Conservation (phyloP, 2,329 filamentous ascomycete genomes). For the Alternaria arborescens region DNA sequence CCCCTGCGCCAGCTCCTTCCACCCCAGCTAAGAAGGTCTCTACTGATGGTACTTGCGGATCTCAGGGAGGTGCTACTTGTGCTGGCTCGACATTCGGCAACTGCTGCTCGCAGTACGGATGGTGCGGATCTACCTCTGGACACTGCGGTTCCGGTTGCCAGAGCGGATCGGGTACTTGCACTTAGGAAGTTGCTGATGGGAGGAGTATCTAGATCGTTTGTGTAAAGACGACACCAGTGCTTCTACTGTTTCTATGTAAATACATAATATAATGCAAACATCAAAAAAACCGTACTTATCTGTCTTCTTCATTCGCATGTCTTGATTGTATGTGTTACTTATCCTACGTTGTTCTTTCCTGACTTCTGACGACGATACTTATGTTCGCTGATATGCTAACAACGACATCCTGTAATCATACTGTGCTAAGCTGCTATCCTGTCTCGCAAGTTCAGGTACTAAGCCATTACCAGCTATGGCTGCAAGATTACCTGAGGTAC, state of each 20-base stretch:
- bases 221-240: background rate
- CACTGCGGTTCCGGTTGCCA: slow-evolving; percentile 23
- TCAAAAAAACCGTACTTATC: background rate
- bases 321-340: background rate
- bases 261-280: background rate
- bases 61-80: slow-evolving; percentile 18
- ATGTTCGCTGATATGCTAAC: no score
- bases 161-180: slow-evolving; percentile 24
- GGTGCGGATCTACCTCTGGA: slow-evolving; percentile 20
- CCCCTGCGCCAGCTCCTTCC: background rate
- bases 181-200: slow-evolving; percentile 24
- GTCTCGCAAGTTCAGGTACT: no score
- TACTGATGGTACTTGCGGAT: slow-evolving; percentile 22
- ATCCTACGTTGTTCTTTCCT: background rate
- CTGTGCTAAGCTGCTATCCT: no score
- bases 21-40: slow-evolving; percentile 10
- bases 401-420: no score
- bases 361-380: background rate
- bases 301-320: background rate
- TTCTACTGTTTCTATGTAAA: background rate
- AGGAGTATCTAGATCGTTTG: background rate
- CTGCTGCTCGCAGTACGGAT: slow-evolving; percentile 23
- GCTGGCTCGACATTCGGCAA: slow-evolving; percentile 19
- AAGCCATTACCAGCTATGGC: no score
- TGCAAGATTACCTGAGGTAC: no score